These are phyloP conservation scores for Hamigera avellanea DNA, from an alignment of 495 filamentous ascomycete genomes.

Conservation along the genomic window DNA sequence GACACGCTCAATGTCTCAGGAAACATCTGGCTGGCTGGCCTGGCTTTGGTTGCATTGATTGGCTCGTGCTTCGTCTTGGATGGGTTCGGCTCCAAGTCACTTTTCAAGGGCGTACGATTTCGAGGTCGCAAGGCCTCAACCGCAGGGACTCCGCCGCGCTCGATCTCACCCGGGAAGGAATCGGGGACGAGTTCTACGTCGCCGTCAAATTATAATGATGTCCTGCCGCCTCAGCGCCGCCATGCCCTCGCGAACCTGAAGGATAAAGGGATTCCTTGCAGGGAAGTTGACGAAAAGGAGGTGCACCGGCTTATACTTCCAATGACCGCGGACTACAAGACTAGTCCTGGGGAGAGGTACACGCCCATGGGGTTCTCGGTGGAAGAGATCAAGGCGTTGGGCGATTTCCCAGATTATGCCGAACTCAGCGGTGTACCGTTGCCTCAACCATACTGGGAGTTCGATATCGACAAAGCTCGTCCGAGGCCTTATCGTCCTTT, in stretches of 20 bases:
- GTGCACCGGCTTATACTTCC: conserved; percentile 25
- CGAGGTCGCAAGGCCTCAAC: conserved; percentile 24
- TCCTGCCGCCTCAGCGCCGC: conserved; percentile 46
- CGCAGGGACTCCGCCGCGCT: conserved; percentile 44
- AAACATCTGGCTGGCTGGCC: conserved; percentile 15
- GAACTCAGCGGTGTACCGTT: conserved; percentile 66
- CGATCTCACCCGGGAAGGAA: conserved; percentile 42
- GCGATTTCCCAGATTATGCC: conserved; percentile 78
- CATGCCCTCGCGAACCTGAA: conserved; percentile 29
- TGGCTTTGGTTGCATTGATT: conserved; percentile 13
- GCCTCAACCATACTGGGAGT: conserved; percentile 53
- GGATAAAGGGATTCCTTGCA: conserved; percentile 9
- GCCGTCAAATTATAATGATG: conserved; percentile 29
- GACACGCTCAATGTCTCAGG: conserved; percentile 2
- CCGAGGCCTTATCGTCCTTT: conserved; percentile 73
- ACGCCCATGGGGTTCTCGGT: conserved; percentile 52
- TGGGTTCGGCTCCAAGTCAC: conserved; percentile 3
- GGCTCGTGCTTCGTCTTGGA: conserved; percentile 11
- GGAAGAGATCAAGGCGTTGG: conserved; percentile 60
- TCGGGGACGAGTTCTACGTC: conserved; percentile 12
- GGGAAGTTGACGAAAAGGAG: conserved; percentile 20
- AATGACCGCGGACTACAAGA: conserved; percentile 31
- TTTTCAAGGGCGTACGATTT: conserved; percentile 9
- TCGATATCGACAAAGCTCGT: conserved; percentile 51
- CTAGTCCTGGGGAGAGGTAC: conserved; percentile 27